These are phyloP conservation scores for Lactarius hatsudake DNA, from an alignment of 768 basidiomycete genomes.

Conservation along the genomic window DNA sequence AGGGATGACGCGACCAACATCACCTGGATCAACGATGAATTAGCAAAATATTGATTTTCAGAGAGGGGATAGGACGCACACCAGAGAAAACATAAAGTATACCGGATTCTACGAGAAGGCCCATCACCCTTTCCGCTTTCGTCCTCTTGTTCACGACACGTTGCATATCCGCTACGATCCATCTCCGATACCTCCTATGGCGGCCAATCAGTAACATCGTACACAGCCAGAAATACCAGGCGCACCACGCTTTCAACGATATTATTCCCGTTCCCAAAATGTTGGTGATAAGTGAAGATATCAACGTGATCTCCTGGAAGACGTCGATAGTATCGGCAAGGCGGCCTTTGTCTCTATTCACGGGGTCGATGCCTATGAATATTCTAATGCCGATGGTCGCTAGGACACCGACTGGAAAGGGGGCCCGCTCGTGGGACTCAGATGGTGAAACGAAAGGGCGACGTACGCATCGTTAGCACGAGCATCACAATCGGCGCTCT, in stretches of 20 bases:
- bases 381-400: not conserved
- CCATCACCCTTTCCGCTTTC: not conserved
- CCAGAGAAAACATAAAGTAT: not conserved
- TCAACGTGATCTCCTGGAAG: not conserved
- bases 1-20: not conserved
- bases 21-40: not conserved
- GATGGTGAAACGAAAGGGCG: no score
- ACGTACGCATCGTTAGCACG: not conserved
- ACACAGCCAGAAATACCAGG: not conserved
- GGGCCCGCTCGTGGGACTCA: not conserved
- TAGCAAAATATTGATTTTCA: not conserved
- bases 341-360: not conserved
- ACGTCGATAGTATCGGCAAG: not conserved
- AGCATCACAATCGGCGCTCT: not conserved
- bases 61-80: not conserved
- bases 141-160: not conserved
- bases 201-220: not conserved
- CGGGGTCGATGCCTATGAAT: not conserved
- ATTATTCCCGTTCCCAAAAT: not conserved
- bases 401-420: not conserved
- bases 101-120: not conserved
- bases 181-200: not conserved
- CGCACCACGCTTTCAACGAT: conserved; percentile 1
- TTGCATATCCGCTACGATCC: not conserved
- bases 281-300: conserved; percentile 4